Percentiles rank a stretch among this genome's conserved stretches.
Conservation (phyloP, 352 stramenopile genomes). For the Thalassiosira exigua region DNA sequence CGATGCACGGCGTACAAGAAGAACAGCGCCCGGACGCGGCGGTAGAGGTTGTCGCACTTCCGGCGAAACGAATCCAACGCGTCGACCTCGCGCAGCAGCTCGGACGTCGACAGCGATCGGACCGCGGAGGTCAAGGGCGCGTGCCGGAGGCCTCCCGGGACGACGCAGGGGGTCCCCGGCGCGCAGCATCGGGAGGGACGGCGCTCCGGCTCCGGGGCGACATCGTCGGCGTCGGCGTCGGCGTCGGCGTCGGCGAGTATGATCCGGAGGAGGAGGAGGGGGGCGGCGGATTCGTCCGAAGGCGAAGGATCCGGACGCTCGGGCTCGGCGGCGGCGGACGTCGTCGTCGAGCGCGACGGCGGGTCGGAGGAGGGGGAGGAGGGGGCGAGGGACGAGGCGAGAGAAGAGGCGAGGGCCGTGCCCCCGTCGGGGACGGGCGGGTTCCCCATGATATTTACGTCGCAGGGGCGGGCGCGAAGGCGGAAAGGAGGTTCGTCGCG, state of each 20-base stretch:
- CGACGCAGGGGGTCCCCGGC: not conserved
- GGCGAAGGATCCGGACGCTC: not conserved
- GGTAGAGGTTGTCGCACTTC: conserved; percentile 57
- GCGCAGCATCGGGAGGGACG: not conserved
- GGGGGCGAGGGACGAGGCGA: too few relatives aligned
- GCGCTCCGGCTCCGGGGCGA: not conserved
- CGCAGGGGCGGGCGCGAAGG: too few relatives aligned
- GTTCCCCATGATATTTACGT: too few relatives aligned
- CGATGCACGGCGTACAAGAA: conserved; percentile 73
- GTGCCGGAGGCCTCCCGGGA: conserved; percentile 22
- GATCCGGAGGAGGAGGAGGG: conserved; percentile 26
- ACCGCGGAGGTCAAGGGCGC: conserved; percentile 45
- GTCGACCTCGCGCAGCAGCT: conserved; percentile 39
- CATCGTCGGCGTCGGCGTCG: not conserved
- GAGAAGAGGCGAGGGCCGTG: too few relatives aligned
- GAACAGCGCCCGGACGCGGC: conserved; percentile 59
- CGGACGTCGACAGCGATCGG: conserved; percentile 23
- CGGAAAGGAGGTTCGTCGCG: too few relatives aligned
- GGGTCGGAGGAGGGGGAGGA: too few relatives aligned
- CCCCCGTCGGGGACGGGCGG: too few relatives aligned
- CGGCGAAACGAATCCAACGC: conserved; percentile 42
- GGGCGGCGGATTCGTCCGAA: not conserved
- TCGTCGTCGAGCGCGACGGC: too few relatives aligned
- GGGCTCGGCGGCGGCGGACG: not conserved
- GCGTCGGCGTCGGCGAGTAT: conserved; percentile 28